These are phyloP conservation scores for Theileria luwenshuni DNA, from an alignment of 169 alveolate genomes.

Conservation along the genomic window DNA sequence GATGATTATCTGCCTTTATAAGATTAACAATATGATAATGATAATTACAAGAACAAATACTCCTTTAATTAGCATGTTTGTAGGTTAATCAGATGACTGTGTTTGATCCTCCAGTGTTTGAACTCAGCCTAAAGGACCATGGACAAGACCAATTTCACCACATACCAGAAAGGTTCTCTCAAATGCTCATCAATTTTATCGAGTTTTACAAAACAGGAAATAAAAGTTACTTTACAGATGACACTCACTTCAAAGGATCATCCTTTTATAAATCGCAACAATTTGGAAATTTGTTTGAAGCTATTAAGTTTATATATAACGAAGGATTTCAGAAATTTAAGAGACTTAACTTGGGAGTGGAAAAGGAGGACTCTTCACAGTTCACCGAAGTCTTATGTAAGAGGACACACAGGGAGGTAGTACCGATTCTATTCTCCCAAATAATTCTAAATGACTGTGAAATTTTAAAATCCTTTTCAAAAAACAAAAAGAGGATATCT, in stretches of 20 bases:
- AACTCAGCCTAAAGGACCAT: constrained; percentile 25
- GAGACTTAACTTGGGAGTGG: constrained; percentile 18
- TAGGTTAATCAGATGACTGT: constrained; percentile 34
- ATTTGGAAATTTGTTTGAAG: constrained; percentile 19
- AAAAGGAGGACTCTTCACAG: neutral
- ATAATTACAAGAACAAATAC: too few relatives aligned
- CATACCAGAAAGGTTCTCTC: constrained; percentile 21
- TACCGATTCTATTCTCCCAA: constrained; percentile 55
- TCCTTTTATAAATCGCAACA: neutral
- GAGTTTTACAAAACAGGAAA: constrained; percentile 22
- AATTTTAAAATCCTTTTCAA: constrained; percentile 2
- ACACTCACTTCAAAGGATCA: constrained; percentile 21
- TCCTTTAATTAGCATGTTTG: too few relatives aligned
- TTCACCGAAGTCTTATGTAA: constrained; percentile 21
- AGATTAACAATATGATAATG: too few relatives aligned
- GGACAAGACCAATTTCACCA: neutral
- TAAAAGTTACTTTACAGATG: constrained; percentile 11
- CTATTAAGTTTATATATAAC: constrained; percentile 33
- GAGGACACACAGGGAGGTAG: constrained; percentile 10
- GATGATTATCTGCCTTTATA: neutral
- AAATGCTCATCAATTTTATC: constrained; percentile 9
- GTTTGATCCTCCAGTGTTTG: constrained; percentile 57
- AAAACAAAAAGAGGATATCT: constrained; percentile 7
- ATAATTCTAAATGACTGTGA: constrained; percentile 20
- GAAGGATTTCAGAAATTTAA: constrained; percentile 30